Evolutionary conservation across 495 filamentous ascomycete genomes (phyloP), one percentile per base, ranked within the genome.

Genomic region (Hypoxylon subgilvum): DNA sequence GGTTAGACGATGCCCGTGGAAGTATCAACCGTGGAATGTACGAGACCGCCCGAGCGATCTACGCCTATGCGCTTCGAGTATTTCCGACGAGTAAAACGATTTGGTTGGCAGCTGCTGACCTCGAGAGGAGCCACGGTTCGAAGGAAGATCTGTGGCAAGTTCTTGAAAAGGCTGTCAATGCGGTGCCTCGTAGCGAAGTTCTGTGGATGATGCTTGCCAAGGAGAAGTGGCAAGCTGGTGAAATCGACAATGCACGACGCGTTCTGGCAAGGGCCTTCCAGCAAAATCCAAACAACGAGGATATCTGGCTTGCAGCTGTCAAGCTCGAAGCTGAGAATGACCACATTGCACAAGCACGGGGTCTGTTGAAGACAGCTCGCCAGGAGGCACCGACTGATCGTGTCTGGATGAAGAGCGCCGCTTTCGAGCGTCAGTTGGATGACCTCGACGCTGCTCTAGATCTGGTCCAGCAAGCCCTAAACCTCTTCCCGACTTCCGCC

Each of bases 141-240:
- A 89, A 87, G 68, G 91, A 96, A 66, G 85, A 86, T 14, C 76
- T 96, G 9, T 90, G 87, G 83, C 82, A 87, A 46, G 82, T 96
- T 0, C 82, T 99, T 0, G 92, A 96, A 69, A 96, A 96, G 66
- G 91, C 92, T 4, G 90, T 96, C 17, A 92, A 96, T 65, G 91
- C 92, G 3, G 96, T 92, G 53, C 93, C 91, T 2, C 85, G 91
- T 51, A 86, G 84, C 61, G 94, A 96, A 68, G 83, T 88, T n/a
- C 80, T 97, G 34, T 99, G 94, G 94, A 86, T 97, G 79, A 89
- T 93, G 76, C 87, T 96, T 32, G 92, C 92, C 5, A 92, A 92
- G 67, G 92, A 96, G 71, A 96, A 94, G 63, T 92, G 89, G 88
- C 86, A 91, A 66, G 81, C 87, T 7, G 90, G 89, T 46, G 87